Evolutionary conservation across 352 stramenopile species (phyloP), one percentile per base, ranked within the genome.

Genomic region (Globisporangium lucens): DNA sequence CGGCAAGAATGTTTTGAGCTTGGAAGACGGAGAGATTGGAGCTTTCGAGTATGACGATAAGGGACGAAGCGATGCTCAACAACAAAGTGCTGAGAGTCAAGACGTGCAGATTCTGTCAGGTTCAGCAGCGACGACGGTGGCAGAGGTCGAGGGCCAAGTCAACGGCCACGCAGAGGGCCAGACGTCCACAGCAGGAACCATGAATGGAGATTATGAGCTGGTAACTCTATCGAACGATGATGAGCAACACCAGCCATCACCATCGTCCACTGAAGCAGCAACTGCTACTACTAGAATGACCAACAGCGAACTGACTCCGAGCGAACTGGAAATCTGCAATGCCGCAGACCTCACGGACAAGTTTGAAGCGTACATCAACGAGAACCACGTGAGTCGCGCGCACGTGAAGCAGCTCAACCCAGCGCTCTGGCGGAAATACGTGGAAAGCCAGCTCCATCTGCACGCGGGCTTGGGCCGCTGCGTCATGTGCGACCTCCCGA

Each of bases 371-470:
- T 81, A 75, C 33, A 83, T 87, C 71, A 63, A 76, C 29, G 43
- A 73, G 56, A 71, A 75, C 22, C 57, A 67, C 33, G 35, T 66
- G 22, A 77, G 62, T 20, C 78, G 80, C 17, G 49, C 65, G 4
- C 67, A 79, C 52, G 73, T 84, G 4, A 74, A 79, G 35, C 63
- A 55, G 1, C 58, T 33, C 7, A 78, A 84, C 52, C 78, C 78
- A 3, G n/a, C 30, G 46, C 70, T 89, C 5, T 86, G 77, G 79
- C 59, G 47, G 20, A 70, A 83, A 51, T 85, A 83, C 57, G 57
- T 85, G 27, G 53, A 60, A 57, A 69, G 68, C 5, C 79, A 60
- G 51, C 33, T 87, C n/a, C 46, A 60, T 3, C 13, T 76, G 35
- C 57, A 70, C 20, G 52, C 63, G 6, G 46, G 66, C 3, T 63